phyloP scores from a whole-genome alignment of 345 rosid species.

The Citrus unshiu region DNA sequence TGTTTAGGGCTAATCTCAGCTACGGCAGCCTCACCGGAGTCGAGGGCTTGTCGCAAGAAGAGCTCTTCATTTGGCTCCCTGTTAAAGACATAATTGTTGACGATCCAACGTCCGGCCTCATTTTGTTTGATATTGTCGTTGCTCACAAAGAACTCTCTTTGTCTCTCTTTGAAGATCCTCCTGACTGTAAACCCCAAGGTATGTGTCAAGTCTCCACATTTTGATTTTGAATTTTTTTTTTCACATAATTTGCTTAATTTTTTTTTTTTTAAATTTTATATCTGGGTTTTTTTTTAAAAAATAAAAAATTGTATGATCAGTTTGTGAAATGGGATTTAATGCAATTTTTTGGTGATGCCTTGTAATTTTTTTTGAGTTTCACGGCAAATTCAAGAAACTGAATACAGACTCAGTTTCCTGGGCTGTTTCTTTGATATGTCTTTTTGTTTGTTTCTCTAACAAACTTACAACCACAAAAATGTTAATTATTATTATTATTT shows the following conservation, averaged over 20 bases:
- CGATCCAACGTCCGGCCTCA: slow-evolving; percentile 78
- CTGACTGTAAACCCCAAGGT: slow-evolving; percentile 67
- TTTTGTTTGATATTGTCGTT: slow-evolving; percentile 85
- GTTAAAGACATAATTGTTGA: slow-evolving; percentile 77
- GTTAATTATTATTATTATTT: neutral
- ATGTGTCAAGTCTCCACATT: neutral
- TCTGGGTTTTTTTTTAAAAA: too few relatives aligned
- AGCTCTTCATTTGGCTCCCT: slow-evolving; percentile 84
- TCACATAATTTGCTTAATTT: neutral
- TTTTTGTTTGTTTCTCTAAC: neutral
- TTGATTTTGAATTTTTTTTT: neutral
- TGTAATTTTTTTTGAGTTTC: neutral
- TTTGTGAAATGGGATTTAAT: neutral
- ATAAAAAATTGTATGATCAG: neutral
- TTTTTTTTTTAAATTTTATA: neutral
- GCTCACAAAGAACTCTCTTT: slow-evolving; percentile 77
- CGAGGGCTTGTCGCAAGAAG: slow-evolving; percentile 71
- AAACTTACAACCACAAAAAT: neutral
- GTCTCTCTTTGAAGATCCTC: slow-evolving; percentile 88
- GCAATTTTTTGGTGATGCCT: neutral
- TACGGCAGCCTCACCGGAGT: slow-evolving; percentile 72
- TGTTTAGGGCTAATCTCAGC: slow-evolving; percentile 76
- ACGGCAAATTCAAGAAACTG: neutral
- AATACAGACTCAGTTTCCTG: neutral
- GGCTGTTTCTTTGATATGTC: neutral